Percentiles rank a stretch among this genome's conserved stretches.
Conservation (phyloP, 148 eudicot species). For the Camellia sinensis region DNA sequence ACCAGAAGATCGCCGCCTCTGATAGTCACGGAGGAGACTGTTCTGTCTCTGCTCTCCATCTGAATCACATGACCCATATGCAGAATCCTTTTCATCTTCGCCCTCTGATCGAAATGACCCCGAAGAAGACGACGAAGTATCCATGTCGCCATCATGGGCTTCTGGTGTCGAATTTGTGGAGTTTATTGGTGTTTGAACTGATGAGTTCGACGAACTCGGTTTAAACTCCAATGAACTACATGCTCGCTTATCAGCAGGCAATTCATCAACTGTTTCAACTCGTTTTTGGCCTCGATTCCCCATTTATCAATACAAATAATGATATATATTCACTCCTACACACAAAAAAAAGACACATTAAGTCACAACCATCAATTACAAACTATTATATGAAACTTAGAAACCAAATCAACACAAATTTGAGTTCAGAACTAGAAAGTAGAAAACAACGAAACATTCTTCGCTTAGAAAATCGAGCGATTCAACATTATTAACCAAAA, state of each 20-base stretch:
- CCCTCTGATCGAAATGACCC: constrained; percentile 72
- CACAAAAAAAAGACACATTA: background rate
- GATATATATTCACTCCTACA: background rate
- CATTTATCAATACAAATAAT: constrained; percentile 21
- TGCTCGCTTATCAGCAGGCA: constrained; percentile 85
- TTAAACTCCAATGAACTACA: constrained; percentile 71
- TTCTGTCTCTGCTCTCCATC: constrained; percentile 57
- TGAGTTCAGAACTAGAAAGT: background rate
- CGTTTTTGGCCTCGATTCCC: constrained; percentile 85
- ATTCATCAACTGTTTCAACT: constrained; percentile 49
- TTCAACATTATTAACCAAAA: too few species aligned
- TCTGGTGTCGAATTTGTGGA: constrained; percentile 30
- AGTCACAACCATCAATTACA: background rate
- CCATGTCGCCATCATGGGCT: constrained; percentile 57
- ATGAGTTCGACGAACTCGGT: constrained; percentile 69
- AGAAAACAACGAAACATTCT: background rate
- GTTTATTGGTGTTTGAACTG: constrained; percentile 38
- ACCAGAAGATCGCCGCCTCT: constrained; percentile 41
- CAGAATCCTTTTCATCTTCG: constrained; percentile 71
- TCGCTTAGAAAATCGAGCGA: too few species aligned
- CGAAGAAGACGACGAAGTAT: constrained; percentile 72
- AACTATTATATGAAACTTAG: background rate
- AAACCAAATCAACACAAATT: too few species aligned
- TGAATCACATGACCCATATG: constrained; percentile 80
- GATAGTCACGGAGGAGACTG: constrained; percentile 44